phyloP scores from a whole-genome alignment of 371 early-diverging fungal genomes.

The Mucor indicus region DNA sequence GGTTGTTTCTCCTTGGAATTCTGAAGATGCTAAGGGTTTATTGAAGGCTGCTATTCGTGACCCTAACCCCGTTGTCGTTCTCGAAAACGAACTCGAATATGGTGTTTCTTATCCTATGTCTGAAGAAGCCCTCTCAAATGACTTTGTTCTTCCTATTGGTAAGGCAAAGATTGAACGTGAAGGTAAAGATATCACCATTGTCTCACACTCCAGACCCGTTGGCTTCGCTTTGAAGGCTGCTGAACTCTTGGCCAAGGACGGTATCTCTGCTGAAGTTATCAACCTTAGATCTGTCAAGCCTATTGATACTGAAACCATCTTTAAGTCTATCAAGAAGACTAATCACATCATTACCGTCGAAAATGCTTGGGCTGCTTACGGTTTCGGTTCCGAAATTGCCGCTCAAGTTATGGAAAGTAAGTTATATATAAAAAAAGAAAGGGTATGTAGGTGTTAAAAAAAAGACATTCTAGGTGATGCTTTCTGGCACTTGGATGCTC shows the following conservation, averaged over 20 bases:
- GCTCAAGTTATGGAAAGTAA: constrained; percentile 92
- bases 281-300: constrained; percentile 99
- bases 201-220: constrained; percentile 93
- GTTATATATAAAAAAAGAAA: constrained; percentile 6
- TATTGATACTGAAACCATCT: constrained; percentile 92
- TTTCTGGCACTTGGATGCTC: constrained; percentile 95
- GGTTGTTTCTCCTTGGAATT: constrained; percentile 98
- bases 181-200: constrained; percentile 92
- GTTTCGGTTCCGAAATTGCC: constrained; percentile 96
- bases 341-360: constrained; percentile 97
- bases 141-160: constrained; percentile 93
- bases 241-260: constrained; percentile 80
- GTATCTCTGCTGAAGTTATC: constrained; percentile 90
- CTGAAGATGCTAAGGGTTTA: constrained; percentile 98
- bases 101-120: constrained; percentile 86
- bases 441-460: neutral
- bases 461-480: constrained; percentile 60
- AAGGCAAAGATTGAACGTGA: constrained; percentile 96
- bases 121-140: constrained; percentile 76
- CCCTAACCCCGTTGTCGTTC: constrained; percentile 97
- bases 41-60: constrained; percentile 97
- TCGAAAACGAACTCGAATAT: constrained; percentile 99
- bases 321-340: constrained; percentile 96
- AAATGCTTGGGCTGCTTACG: constrained; percentile 96
- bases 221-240: constrained; percentile 92